Conservation (phyloP, 2,329 filamentous ascomycete genomes). For the Xylogone sp. region DNA sequence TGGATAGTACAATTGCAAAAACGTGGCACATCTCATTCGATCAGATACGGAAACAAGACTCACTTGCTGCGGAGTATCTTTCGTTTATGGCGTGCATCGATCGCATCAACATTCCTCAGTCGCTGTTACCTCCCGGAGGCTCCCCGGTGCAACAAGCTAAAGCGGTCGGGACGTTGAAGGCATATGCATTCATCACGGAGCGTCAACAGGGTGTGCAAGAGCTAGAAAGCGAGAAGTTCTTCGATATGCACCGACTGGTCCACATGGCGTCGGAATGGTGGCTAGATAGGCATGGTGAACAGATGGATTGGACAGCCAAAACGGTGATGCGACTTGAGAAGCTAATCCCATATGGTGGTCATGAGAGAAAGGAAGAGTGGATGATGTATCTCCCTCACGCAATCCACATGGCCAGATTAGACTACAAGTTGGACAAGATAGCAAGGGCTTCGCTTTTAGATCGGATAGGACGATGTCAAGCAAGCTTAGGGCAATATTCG, state of each 20-base stretch:
- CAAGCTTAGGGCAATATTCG: conserved; percentile 4
- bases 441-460: conserved; percentile 3
- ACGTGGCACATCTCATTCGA: conserved; percentile 7
- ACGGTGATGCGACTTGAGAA: not conserved
- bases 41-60: conserved; percentile 4
- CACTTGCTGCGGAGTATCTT: conserved; percentile 8
- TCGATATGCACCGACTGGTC: conserved; percentile 11
- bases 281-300: conserved; percentile 2
- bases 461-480: conserved; percentile 1
- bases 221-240: too few relatives aligned
- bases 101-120: conserved; percentile 2
- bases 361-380: conserved; percentile 2
- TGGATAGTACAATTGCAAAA: conserved; percentile 5
- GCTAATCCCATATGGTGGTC: too few relatives aligned
- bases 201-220: too few relatives aligned
- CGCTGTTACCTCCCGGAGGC: conserved; percentile 23
- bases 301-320: not conserved
- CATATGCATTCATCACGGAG: too few relatives aligned
- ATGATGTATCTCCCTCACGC: conserved; percentile 3
- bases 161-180: too few relatives aligned
- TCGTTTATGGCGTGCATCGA: too few relatives aligned
- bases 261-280: conserved; percentile 6
- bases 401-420: not conserved
- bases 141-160: conserved; percentile 19
- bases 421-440: not conserved